phyloP scores from a whole-genome alignment of 306 rosid species.

The Trichosanthes truncata region DNA sequence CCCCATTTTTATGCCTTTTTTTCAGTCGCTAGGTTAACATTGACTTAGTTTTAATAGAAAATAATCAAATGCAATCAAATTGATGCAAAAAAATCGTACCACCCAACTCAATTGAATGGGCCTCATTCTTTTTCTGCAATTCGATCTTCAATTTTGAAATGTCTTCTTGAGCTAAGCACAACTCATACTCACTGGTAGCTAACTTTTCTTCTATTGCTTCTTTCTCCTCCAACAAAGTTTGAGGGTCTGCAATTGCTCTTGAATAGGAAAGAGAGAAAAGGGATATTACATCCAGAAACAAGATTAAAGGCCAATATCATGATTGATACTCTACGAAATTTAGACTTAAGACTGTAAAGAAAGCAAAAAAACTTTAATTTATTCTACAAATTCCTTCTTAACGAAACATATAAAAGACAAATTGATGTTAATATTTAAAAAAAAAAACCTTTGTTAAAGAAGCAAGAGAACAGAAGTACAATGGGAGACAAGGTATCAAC shows the following conservation, averaged over 20 bases:
- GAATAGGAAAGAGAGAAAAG: conserved; percentile 16
- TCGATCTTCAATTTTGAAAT: conserved; percentile 48
- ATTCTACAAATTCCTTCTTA: not conserved
- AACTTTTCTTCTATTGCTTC: conserved; percentile 72
- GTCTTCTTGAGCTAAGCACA: conserved; percentile 92
- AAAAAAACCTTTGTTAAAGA: not conserved
- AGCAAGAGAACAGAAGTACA: not conserved
- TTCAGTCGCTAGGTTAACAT: not conserved
- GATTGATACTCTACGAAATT: not conserved
- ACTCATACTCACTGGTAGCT: conserved; percentile 80
- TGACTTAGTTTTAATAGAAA: not conserved
- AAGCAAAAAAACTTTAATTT: not conserved
- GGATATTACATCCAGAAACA: not conserved
- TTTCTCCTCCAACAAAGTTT: conserved; percentile 76
- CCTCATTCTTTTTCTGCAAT: conserved; percentile 54
- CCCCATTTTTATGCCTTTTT: not conserved
- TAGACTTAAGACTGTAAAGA: not conserved
- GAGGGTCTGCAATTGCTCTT: conserved; percentile 89
- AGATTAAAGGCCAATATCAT: not conserved
- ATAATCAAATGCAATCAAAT: not conserved
- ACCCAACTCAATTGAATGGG: conserved; percentile 20
- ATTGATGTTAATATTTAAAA: not conserved
- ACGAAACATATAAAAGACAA: not conserved
- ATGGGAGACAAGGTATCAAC: not conserved
- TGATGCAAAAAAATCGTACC: conserved; percentile 35